Conservation (phyloP, 495 filamentous ascomycete genomes). For the Neurospora sp. region DNA sequence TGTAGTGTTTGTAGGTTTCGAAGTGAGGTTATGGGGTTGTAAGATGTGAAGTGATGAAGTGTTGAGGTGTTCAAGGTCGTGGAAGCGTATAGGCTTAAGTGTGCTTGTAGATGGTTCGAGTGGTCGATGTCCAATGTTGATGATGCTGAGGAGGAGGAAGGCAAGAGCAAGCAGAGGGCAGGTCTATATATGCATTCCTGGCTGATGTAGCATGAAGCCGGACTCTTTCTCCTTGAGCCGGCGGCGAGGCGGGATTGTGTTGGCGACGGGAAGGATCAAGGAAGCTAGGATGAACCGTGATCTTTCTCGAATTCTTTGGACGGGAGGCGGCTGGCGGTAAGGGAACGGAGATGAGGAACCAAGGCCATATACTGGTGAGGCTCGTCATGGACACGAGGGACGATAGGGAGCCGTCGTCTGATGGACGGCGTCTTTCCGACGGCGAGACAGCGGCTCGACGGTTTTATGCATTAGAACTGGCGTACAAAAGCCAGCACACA, state of each 20-base stretch:
- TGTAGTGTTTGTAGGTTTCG: not conserved
- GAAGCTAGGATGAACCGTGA: not conserved
- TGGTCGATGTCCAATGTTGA: not conserved
- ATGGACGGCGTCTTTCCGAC: not conserved
- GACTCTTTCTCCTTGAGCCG: not conserved
- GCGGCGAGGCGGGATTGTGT: not conserved
- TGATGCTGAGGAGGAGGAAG: not conserved
- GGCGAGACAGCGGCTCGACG: not conserved
- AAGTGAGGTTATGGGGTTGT: not conserved
- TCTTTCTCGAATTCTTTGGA: not conserved
- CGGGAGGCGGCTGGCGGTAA: not conserved
- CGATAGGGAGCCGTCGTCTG: not conserved
- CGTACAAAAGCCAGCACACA: not conserved
- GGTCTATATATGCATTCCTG: not conserved
- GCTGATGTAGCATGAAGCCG: not conserved
- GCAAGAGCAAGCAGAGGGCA: not conserved
- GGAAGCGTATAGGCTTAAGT: not conserved
- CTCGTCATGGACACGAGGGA: not conserved
- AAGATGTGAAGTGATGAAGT: not conserved
- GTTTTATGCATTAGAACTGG: not conserved
- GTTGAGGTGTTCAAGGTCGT: not conserved
- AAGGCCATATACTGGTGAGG: not conserved
- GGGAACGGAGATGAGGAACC: not conserved
- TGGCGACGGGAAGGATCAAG: not conserved
- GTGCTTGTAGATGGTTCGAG: not conserved